These are phyloP conservation scores for Jacaranda mimosifolia DNA, from an alignment of 257 asterid species.

Conservation along the genomic window DNA sequence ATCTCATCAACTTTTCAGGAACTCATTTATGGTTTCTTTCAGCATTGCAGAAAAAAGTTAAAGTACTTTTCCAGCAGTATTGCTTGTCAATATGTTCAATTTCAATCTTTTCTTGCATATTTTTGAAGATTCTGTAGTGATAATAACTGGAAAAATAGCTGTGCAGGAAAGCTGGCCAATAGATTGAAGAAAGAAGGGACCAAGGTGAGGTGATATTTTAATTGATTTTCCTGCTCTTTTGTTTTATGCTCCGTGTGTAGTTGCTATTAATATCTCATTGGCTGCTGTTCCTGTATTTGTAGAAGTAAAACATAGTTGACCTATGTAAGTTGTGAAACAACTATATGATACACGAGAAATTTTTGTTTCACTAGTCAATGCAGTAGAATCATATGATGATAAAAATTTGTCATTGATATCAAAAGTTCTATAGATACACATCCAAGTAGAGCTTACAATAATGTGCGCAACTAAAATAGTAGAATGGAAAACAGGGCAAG, in stretches of 20 bases:
- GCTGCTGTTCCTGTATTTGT: not conserved
- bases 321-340: too few relatives aligned
- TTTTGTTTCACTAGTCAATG: too few relatives aligned
- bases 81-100: not conserved
- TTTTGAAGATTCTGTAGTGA: not conserved
- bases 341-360: too few relatives aligned
- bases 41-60: too few relatives aligned
- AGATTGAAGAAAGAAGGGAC: slow-evolving; percentile 92
- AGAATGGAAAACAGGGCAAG: too few relatives aligned
- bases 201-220: slow-evolving; percentile 61
- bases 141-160: slow-evolving; percentile 1
- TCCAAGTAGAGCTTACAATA: too few relatives aligned
- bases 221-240: not conserved
- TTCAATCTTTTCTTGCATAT: not conserved
- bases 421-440: too few relatives aligned
- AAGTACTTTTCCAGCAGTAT: not conserved
- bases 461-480: too few relatives aligned
- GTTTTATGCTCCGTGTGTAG: not conserved
- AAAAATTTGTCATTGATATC: too few relatives aligned
- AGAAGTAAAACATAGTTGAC: too few relatives aligned
- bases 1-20: not conserved
- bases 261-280: not conserved
- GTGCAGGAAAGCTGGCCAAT: slow-evolving; percentile 90
- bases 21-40: too few relatives aligned
- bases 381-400: too few relatives aligned